A percentile compares a stretch with the other conserved stretches of the same genome.
These are phyloP conservation scores for Eucalyptus erythrocorys DNA, from an alignment of 345 rosid genomes.

Conservation along the genomic window DNA sequence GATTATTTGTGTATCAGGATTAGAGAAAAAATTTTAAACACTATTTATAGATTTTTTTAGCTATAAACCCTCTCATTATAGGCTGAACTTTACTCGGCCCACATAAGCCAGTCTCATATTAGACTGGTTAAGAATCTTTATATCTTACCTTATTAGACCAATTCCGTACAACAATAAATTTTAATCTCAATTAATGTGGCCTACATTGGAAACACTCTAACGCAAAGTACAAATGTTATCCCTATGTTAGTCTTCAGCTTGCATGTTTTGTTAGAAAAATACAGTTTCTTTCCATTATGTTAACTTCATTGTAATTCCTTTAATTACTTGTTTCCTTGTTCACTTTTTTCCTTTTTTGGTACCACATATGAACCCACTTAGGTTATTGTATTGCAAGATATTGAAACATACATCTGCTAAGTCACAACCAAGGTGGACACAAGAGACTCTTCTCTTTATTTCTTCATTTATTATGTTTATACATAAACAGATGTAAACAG, in stretches of 20 bases:
- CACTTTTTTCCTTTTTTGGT: background rate
- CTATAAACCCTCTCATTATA: too few species aligned
- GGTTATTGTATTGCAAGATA: background rate
- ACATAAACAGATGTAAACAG: background rate
- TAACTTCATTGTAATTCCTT: background rate
- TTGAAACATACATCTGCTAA: background rate
- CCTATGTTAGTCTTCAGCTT: background rate
- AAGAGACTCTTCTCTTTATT: background rate
- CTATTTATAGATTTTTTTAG: too few species aligned
- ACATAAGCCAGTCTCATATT: too few species aligned
- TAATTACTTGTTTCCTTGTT: background rate
- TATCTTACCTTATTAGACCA: too few species aligned
- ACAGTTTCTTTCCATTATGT: background rate
- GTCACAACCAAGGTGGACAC: background rate
- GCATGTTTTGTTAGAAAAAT: background rate
- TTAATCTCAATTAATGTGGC: too few species aligned
- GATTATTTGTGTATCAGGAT: too few species aligned
- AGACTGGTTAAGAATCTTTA: too few species aligned
- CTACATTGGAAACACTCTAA: too few species aligned
- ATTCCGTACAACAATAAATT: too few species aligned
- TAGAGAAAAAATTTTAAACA: too few species aligned
- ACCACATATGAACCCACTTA: background rate
- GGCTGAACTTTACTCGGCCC: accelerated
- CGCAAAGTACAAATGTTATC: background rate
- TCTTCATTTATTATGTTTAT: background rate